These are phyloP conservation scores for Neofusicoccum parvum DNA, from an alignment of 2,329 filamentous ascomycete genomes.

Conservation along the genomic window DNA sequence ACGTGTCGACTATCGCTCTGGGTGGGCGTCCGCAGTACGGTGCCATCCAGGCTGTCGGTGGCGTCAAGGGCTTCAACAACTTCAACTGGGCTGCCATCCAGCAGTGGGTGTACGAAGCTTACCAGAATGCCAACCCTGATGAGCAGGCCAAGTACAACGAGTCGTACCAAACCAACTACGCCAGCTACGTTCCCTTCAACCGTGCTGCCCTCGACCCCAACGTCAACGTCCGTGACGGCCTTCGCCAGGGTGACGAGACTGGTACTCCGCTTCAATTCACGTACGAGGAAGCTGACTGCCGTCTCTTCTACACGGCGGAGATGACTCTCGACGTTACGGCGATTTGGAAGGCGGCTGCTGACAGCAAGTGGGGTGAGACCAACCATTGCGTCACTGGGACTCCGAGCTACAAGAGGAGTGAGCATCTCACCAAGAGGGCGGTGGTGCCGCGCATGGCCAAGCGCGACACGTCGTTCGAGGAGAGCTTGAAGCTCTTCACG, in stretches of 20 bases:
- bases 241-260: constrained; percentile 34
- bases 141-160: constrained; percentile 30
- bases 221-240: constrained; percentile 41
- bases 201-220: constrained; percentile 28
- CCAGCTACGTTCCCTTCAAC: constrained; percentile 30
- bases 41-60: constrained; percentile 57
- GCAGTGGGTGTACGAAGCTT: constrained; percentile 27
- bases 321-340: constrained; percentile 43
- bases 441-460: not conserved
- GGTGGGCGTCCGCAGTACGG: constrained; percentile 52
- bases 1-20: constrained; percentile 57
- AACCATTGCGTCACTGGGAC: constrained; percentile 34
- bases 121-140: constrained; percentile 23
- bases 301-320: constrained; percentile 44
- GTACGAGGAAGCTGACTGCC: constrained; percentile 43
- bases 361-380: constrained; percentile 36
- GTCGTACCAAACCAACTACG: constrained; percentile 34
- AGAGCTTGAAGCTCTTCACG: constrained; percentile 13
- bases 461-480: constrained; percentile 1
- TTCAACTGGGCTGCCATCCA: constrained; percentile 38
- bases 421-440: constrained; percentile 7
- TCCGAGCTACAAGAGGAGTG: not conserved
- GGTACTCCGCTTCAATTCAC: constrained; percentile 41
- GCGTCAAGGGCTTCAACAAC: constrained; percentile 53
- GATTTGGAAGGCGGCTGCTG: constrained; percentile 42